These are phyloP conservation scores for Erysimum cheiri DNA, from an alignment of 441 rosid genomes.

Conservation along the genomic window DNA sequence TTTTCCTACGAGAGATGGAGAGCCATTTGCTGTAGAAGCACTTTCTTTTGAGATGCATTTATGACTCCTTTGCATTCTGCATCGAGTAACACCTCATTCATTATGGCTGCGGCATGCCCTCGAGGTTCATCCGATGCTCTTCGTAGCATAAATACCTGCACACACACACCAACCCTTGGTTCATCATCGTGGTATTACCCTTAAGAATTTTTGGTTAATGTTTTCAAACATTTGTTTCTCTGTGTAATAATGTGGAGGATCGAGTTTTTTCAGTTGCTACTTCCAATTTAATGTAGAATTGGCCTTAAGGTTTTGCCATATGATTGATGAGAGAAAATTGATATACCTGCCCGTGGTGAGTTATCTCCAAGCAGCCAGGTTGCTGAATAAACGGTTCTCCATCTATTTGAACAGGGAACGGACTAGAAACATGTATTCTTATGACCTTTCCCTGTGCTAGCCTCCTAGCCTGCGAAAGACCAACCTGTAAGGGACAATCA, in stretches of 20 bases:
- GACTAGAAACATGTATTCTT: conserved; percentile 63
- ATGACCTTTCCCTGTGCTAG: conserved; percentile 66
- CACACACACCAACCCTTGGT: conserved; percentile 9
- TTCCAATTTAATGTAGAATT: background rate
- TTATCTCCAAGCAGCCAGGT: conserved; percentile 71
- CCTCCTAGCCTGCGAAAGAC: conserved; percentile 75
- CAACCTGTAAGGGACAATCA: conserved; percentile 47
- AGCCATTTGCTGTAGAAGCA: conserved; percentile 68
- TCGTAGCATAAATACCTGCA: conserved; percentile 75
- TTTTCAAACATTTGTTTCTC: background rate
- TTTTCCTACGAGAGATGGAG: conserved; percentile 52
- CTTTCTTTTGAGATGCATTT: conserved; percentile 66
- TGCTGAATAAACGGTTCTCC: conserved; percentile 82
- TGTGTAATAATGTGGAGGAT: background rate
- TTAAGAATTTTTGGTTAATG: background rate
- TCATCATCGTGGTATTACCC: conserved; percentile 1
- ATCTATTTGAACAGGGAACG: conserved; percentile 75
- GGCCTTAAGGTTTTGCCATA: background rate
- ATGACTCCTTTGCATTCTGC: conserved; percentile 73
- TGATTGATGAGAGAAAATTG: background rate
- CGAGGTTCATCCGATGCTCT: conserved; percentile 69
- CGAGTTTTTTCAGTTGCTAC: background rate
- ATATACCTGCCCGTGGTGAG: conserved; percentile 69
- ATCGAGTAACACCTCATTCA: conserved; percentile 69
- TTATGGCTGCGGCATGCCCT: conserved; percentile 71